Evolutionary conservation across 495 filamentous ascomycete species (phyloP).

Genomic region (Clohesyomyces aquaticus): DNA sequence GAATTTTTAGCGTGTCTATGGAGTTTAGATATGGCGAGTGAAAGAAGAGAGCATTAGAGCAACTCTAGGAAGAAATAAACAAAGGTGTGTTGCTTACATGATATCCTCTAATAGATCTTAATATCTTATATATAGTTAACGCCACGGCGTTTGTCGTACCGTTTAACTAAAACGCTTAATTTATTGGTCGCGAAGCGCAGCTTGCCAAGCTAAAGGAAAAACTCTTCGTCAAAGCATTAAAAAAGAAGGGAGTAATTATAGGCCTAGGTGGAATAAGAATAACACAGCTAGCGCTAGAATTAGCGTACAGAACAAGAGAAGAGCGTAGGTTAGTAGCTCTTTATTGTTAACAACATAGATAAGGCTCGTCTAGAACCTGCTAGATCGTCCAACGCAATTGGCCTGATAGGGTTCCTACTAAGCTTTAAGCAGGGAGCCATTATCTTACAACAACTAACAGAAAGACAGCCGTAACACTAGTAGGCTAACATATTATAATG

Average conservation of each 20-base stretch:
- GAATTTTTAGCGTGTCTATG: slow-evolving; percentile 13
- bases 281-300: slow-evolving; percentile 29
- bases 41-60: slow-evolving; percentile 6
- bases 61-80: slow-evolving; percentile 4
- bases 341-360: slow-evolving; percentile 39
- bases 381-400: background rate
- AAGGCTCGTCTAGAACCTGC: slow-evolving; percentile 24
- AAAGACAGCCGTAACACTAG: slow-evolving; percentile 22
- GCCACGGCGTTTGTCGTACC: slow-evolving; percentile 4
- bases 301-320: slow-evolving; percentile 26
- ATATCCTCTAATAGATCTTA: background rate
- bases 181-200: slow-evolving; percentile 10
- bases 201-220: slow-evolving; percentile 8
- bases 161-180: slow-evolving; percentile 11
- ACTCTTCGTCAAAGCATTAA: slow-evolving; percentile 4
- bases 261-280: slow-evolving; percentile 29
- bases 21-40: slow-evolving; percentile 10
- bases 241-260: slow-evolving; percentile 3
- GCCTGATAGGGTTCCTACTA: slow-evolving; percentile 33
- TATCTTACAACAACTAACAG: slow-evolving; percentile 38
- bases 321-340: slow-evolving; percentile 21
- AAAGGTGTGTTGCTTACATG: slow-evolving; percentile 3
- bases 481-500: slow-evolving; percentile 15
- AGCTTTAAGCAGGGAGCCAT: slow-evolving; percentile 28
- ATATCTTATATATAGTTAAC: background rate